Evolutionary conservation across 2,329 filamentous ascomycete genomes (phyloP), one percentile per base, ranked within the genome.

Genomic region (Didymella arachidicola): DNA sequence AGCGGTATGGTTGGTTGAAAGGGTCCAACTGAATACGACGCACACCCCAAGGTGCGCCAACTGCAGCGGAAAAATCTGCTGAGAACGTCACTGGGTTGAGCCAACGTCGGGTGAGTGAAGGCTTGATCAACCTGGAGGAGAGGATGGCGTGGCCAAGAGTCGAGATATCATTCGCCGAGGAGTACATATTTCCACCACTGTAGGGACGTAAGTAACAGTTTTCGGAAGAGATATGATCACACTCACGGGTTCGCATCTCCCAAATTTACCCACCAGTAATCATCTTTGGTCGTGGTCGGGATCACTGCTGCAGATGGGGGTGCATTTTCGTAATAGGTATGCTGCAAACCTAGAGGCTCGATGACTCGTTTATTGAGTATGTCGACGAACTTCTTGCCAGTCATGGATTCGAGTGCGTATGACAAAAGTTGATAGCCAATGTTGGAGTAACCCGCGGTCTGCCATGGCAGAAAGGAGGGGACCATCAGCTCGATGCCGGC

Each of bases 31-130:
- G 55, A 11, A 60, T 59, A 42, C 75, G 71, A 16, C 69, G 76
- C 54, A 81, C 77, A 36, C 78, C 75, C 77, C 77, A 81, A 2
- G 77, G 77, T 14, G 69, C 63, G 14, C 79, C 78, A 18, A 79
- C 19, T 2, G 62, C 51, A 7, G 57, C 64, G 3, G 74, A 69
- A 54, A 73, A 72, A 10, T 68, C 68, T 63, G 18, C 71, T 1
- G 75, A 78, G 63, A 78, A 77, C 1, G 77, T 64, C 7, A 72
- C 69, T 0, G 79, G 79, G 53, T 80, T 80, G 22, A 81, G 67
- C 79, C 79, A 81, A 50, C 70, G 72, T 14, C 74, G 70, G n/a
- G 77, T 80, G 18, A 72, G 62, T 6, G 71, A 62, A 7, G 66
- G 53, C 7, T 70, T 44, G 6, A 81, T 67, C 8, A 81, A 66